Evolutionary conservation across 805 yeast genomes (phyloP), one percentile per base, ranked within the genome.

Genomic region (Pichia manshurica): DNA sequence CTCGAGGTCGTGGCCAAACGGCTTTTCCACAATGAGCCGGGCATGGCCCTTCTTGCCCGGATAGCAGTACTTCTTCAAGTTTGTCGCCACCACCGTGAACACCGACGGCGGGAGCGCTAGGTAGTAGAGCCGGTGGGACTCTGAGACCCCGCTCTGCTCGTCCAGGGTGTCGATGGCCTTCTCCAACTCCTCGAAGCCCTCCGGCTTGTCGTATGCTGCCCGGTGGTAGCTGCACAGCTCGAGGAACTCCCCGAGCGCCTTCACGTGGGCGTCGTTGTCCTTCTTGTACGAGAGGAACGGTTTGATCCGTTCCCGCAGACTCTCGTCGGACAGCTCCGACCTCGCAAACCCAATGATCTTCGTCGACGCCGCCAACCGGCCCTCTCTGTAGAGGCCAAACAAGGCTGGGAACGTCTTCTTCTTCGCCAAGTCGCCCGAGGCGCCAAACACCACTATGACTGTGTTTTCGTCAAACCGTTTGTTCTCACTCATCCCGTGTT

Each of bases 51-150:
- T 71, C 34, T 67, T 63, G 34, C 72, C 73, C 8, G 84, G 80
- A 66, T 89, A 86, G 55, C 79, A 78, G 60, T 77, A 66, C 56
- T 78, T 69, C 69, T 85, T 88, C 61, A 93, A 70, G 52, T 85
- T 79, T 41, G 72, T 67, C 43, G 93, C 87, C 40, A 91, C 98
- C 32, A 73, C 66, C 47, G 84, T 82, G 69, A 93, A 93, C 35
- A 84, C 95, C 10, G 89, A 81, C 31, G 99, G 99, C 17, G 99
- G 99, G 51, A 93, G 73, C 0, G 99, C 99, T 59, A 93, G 76
- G 68, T 93, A 93, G 69, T 86, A 89, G 53, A 93, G 69, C 56
- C 98, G 78, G 67, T 91, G 89, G 23, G 88, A 79, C 53, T 73
- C 71, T 16, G 55, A 53, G 31, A 74, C 75, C 13, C 62, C 62